These are phyloP conservation scores for Euphorbia pulcherrima DNA, from an alignment of 345 rosid species.

Conservation along the genomic window DNA sequence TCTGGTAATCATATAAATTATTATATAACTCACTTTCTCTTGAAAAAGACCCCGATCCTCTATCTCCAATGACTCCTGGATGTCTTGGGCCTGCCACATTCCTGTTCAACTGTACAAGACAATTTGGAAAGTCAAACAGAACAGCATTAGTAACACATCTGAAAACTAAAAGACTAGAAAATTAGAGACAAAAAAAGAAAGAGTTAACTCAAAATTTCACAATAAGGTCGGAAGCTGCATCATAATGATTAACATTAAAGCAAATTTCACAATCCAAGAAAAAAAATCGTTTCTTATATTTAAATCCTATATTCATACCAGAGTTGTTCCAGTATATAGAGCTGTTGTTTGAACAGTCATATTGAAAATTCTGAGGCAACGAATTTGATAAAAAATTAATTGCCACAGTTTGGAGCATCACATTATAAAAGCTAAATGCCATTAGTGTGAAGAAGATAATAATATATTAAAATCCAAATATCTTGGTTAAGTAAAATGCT, in stretches of 20 bases:
- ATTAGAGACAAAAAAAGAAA: not conserved
- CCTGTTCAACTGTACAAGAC: constrained; percentile 68
- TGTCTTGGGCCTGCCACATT: constrained; percentile 88
- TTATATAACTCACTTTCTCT: constrained; percentile 84
- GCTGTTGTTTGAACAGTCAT: not conserved
- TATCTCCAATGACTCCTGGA: constrained; percentile 90
- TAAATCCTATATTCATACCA: not conserved
- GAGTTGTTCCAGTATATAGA: not conserved
- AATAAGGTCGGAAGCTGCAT: constrained; percentile 3
- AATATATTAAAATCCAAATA: not conserved
- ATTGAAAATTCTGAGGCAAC: not conserved
- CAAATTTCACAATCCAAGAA: not conserved
- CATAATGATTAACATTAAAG: not conserved
- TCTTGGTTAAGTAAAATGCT: not conserved
- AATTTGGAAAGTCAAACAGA: constrained; percentile 5
- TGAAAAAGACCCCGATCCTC: constrained; percentile 92
- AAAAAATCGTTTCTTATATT: not conserved
- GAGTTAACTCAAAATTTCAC: not conserved
- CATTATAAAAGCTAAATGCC: not conserved
- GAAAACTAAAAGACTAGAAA: not conserved
- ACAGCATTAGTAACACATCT: not conserved
- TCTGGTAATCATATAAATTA: not conserved
- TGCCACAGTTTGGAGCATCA: too few species aligned
- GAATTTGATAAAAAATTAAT: not conserved
- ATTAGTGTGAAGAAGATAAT: not conserved